phyloP scores from a whole-genome alignment of 169 alveolate genomes.

The Eimeria maxima region DNA sequence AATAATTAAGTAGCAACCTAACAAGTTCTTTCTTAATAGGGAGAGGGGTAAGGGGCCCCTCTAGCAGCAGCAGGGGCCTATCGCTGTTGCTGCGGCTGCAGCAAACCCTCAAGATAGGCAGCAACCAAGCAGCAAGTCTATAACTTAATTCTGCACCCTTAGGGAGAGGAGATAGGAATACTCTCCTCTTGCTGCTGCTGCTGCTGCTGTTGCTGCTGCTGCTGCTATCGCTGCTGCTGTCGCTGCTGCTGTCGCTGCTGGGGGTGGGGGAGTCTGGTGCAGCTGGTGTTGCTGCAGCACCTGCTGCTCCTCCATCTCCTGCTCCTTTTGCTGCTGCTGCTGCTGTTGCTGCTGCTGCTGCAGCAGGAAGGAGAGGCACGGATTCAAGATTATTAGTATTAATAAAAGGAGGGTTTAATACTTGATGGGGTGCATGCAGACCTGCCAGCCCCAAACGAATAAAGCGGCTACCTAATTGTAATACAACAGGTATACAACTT shows the following conservation, averaged over 20 bases:
- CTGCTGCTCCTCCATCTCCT: neutral
- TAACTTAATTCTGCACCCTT: neutral
- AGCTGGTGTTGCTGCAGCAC: neutral
- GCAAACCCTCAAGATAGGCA: neutral
- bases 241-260: neutral
- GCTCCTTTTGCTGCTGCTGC: conserved; percentile 8
- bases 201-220: conserved; percentile 10
- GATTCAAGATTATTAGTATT: neutral
- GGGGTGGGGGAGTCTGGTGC: neutral
- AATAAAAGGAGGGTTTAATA: neutral
- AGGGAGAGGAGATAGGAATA: neutral
- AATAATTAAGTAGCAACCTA: neutral
- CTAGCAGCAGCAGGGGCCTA: conserved; percentile 22
- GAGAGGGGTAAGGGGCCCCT: neutral
- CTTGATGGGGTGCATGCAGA: neutral
- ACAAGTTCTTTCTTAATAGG: neutral
- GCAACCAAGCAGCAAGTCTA: neutral
- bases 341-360: neutral
- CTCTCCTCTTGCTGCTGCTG: neutral
- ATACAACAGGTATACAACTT: neutral
- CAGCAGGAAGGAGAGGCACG: neutral
- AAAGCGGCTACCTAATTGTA: neutral
- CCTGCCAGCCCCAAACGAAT: conserved; percentile 33
- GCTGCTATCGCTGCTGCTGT: conserved; percentile 34
- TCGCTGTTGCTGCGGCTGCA: neutral